phyloP scores from a whole-genome alignment of 192 early-diverging fungal genomes.

The Allomyces macrogynus region DNA sequence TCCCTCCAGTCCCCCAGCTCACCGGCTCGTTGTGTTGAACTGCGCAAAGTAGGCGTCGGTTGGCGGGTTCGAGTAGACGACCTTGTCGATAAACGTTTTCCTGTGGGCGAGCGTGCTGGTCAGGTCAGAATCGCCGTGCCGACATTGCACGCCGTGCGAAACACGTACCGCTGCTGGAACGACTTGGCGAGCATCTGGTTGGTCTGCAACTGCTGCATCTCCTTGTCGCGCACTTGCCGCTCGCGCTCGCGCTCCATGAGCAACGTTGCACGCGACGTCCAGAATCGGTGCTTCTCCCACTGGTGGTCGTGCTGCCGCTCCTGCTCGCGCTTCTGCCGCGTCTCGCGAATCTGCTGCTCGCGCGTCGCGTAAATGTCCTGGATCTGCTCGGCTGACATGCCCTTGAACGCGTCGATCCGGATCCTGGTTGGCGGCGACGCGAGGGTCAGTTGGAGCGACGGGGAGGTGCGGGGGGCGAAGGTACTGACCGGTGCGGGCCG shows the following conservation, averaged over 20 bases:
- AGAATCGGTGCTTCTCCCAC: constrained; percentile 16
- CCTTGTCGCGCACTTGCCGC: constrained; percentile 11
- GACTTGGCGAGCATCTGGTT: constrained; percentile 20
- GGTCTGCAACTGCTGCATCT: constrained; percentile 12
- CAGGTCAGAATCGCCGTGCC: too few relatives aligned
- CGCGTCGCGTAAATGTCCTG: constrained; percentile 16
- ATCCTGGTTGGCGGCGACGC: constrained; percentile 8
- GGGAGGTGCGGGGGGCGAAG: too few relatives aligned
- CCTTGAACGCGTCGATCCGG: constrained; percentile 35
- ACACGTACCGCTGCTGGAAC: constrained; percentile 15
- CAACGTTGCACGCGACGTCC: constrained; percentile 16
- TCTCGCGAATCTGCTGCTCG: constrained; percentile 23
- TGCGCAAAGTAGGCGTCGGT: constrained; percentile 25
- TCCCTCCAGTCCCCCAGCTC: neutral
- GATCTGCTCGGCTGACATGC: constrained; percentile 25
- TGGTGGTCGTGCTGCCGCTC: constrained; percentile 12
- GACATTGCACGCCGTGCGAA: too few relatives aligned
- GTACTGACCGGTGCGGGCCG: neutral
- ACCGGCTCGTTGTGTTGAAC: constrained; percentile 31
- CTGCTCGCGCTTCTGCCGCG: constrained; percentile 9
- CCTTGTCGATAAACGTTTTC: constrained; percentile 21
- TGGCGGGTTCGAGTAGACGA: constrained; percentile 31
- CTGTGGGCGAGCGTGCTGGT: too few relatives aligned
- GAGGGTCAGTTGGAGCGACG: too few relatives aligned
- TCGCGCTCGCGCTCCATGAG: constrained; percentile 21